Evolutionary conservation across 768 basidiomycete genomes (phyloP).

Genomic region (Hericium erinaceus): DNA sequence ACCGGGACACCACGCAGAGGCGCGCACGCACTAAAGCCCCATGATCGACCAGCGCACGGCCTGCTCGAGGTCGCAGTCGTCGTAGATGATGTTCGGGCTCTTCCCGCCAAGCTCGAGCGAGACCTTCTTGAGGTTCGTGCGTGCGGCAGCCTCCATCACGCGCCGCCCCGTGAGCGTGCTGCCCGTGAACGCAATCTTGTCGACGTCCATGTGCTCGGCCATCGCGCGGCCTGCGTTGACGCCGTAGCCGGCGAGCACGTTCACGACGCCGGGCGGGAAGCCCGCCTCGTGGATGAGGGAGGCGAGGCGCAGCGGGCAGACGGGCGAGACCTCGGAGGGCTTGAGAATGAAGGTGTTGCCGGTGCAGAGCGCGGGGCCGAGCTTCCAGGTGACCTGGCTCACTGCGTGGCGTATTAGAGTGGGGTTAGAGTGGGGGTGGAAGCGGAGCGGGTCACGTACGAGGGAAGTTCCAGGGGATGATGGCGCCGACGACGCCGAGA

Average conservation of each 20-base stretch:
- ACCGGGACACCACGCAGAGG: neutral
- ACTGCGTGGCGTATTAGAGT: slow-evolving; percentile 20
- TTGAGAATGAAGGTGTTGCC: slow-evolving; percentile 59
- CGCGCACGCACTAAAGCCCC: slow-evolving; percentile 45
- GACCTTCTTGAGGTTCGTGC: slow-evolving; percentile 59
- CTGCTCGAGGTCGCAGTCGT: slow-evolving; percentile 50
- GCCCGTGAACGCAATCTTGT: slow-evolving; percentile 70
- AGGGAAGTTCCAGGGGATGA: slow-evolving; percentile 66
- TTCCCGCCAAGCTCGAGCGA: slow-evolving; percentile 69
- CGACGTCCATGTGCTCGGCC: slow-evolving; percentile 43
- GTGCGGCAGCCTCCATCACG: slow-evolving; percentile 51
- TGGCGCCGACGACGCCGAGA: slow-evolving; percentile 44
- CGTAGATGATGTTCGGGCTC: slow-evolving; percentile 50
- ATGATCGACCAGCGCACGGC: slow-evolving; percentile 49
- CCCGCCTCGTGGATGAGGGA: slow-evolving; percentile 46
- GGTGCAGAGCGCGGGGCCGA: slow-evolving; percentile 55
- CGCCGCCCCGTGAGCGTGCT: slow-evolving; percentile 53
- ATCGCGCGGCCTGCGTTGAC: slow-evolving; percentile 47
- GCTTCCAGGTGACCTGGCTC: slow-evolving; percentile 51
- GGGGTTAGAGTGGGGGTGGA: neutral
- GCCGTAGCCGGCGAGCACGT: slow-evolving; percentile 51
- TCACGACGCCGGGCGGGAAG: slow-evolving; percentile 56
- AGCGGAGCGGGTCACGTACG: slow-evolving; percentile 20
- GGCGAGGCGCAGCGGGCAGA: slow-evolving; percentile 39
- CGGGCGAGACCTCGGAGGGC: slow-evolving; percentile 55